Conservation (phyloP, 768 basidiomycete species). For the Leccinellum luteum region DNA sequence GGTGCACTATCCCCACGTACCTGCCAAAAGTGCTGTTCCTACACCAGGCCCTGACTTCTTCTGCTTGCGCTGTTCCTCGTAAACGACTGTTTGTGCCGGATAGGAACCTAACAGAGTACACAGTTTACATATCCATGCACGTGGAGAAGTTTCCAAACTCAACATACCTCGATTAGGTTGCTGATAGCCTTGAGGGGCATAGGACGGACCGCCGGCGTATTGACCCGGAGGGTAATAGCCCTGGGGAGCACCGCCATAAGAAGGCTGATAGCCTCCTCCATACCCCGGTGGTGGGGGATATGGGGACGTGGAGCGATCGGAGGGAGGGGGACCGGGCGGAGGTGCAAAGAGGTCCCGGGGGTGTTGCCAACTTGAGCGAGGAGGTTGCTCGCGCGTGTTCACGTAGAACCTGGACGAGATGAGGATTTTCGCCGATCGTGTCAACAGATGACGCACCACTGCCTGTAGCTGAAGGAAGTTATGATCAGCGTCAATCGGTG, state of each 20-base stretch:
- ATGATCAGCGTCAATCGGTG: slow-evolving; percentile 24
- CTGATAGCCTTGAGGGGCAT: background rate
- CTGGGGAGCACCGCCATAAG: slow-evolving; percentile 8
- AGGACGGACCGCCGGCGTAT: background rate
- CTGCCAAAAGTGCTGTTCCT: slow-evolving; percentile 46
- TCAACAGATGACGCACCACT: slow-evolving; percentile 48
- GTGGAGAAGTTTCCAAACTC: background rate
- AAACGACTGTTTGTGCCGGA: slow-evolving; percentile 31
- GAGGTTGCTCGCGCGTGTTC: slow-evolving; percentile 59
- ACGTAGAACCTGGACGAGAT: slow-evolving; percentile 62
- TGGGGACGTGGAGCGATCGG: slow-evolving; percentile 33
- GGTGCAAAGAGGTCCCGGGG: slow-evolving; percentile 52
- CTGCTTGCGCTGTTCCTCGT: slow-evolving; percentile 38
- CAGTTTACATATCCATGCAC: slow-evolving; percentile 1
- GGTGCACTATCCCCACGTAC: slow-evolving; percentile 29
- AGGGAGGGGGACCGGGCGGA: slow-evolving; percentile 47
- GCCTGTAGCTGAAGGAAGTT: slow-evolving; percentile 49
- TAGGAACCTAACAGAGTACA: slow-evolving; percentile 29
- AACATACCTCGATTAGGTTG: slow-evolving; percentile 19
- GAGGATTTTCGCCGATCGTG: background rate
- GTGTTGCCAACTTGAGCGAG: slow-evolving; percentile 67
- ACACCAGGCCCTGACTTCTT: slow-evolving; percentile 50
- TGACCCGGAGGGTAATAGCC: slow-evolving; percentile 9
- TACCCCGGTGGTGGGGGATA: slow-evolving; percentile 26
- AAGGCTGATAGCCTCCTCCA: slow-evolving; percentile 17